These are phyloP conservation scores for Myxozyma melibiosi DNA, from an alignment of 805 yeast species.

Conservation along the genomic window DNA sequence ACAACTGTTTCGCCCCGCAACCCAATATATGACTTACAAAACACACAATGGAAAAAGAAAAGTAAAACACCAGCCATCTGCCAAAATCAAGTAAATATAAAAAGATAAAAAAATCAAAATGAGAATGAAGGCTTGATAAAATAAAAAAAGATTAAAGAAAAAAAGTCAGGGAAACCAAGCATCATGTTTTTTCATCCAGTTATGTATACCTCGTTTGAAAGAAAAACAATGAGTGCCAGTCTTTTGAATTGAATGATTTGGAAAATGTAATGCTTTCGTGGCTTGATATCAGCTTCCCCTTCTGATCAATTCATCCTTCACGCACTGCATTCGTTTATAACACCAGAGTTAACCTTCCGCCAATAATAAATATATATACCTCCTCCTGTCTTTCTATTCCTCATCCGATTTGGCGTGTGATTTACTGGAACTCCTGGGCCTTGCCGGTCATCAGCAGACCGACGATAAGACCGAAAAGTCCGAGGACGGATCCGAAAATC, in stretches of 20 bases:
- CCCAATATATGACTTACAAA: conserved; percentile 33
- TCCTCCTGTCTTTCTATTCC: not conserved
- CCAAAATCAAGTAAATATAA: conserved; percentile 12
- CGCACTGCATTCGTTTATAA: conserved; percentile 9
- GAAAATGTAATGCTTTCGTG: conserved; percentile 17
- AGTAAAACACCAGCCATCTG: conserved; percentile 24
- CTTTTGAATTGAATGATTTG: not conserved
- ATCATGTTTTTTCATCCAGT: conserved; percentile 6
- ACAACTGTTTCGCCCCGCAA: conserved; percentile 31
- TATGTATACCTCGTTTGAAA: conserved; percentile 15
- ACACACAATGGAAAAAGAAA: conserved; percentile 24
- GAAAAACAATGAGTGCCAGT: conserved; percentile 2
- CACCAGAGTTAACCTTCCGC: conserved; percentile 1
- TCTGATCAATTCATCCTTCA: conserved; percentile 7
- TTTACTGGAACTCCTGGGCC: conserved; percentile 70
- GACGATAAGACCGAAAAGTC: conserved; percentile 95
- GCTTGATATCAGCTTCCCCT: not conserved
- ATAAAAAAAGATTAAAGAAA: conserved; percentile 6
- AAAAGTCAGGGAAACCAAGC: conserved; percentile 10
- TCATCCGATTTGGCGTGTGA: not conserved
- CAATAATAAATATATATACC: conserved; percentile 7
- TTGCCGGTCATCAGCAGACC: conserved; percentile 97
- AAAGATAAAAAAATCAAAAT: not conserved
- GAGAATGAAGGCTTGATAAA: not conserved
- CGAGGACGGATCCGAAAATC: conserved; percentile 95